Evolutionary conservation across 768 basidiomycete species (phyloP).

Genomic region (Suillus subaureus): DNA sequence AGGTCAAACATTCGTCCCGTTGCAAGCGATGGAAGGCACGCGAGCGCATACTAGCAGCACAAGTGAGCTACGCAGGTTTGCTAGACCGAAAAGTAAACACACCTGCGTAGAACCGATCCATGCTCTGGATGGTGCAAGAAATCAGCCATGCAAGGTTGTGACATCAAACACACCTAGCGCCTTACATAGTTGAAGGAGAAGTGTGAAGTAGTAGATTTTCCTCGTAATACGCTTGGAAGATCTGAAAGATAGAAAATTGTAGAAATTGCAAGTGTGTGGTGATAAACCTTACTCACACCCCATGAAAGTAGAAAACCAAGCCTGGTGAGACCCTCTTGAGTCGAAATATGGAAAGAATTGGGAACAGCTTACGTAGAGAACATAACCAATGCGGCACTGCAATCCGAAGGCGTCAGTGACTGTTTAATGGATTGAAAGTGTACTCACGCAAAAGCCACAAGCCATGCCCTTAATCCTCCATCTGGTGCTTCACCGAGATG

Average conservation of each 20-base stretch:
- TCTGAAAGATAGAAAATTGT: slow-evolving; percentile 35
- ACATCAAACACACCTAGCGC: slow-evolving; percentile 12
- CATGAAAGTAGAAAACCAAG: slow-evolving; percentile 77
- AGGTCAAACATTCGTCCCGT: slow-evolving; percentile 74
- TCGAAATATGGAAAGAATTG: neutral
- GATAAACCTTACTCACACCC: slow-evolving; percentile 54
- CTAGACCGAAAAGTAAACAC: slow-evolving; percentile 6
- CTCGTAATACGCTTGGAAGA: slow-evolving; percentile 77
- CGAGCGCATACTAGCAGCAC: slow-evolving; percentile 54
- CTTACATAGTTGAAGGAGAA: slow-evolving; percentile 64
- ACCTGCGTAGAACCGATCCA: slow-evolving; percentile 85
- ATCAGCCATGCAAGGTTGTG: neutral
- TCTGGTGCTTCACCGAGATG: slow-evolving; percentile 29
- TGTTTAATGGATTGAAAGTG: slow-evolving; percentile 4
- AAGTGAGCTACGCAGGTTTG: neutral
- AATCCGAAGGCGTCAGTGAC: slow-evolving; percentile 29
- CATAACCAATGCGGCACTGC: slow-evolving; percentile 37
- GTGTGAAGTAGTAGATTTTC: slow-evolving; percentile 47
- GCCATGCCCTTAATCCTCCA: slow-evolving; percentile 34
- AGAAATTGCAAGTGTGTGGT: neutral
- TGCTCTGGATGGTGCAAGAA: slow-evolving; percentile 43
- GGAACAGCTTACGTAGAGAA: neutral
- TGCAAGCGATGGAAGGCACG: slow-evolving; percentile 63
- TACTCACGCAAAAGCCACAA: slow-evolving; percentile 30
- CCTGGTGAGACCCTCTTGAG: slow-evolving; percentile 24